These are phyloP conservation scores for Xanthoconium stramineum DNA, from an alignment of 768 basidiomycete species.

Conservation along the genomic window DNA sequence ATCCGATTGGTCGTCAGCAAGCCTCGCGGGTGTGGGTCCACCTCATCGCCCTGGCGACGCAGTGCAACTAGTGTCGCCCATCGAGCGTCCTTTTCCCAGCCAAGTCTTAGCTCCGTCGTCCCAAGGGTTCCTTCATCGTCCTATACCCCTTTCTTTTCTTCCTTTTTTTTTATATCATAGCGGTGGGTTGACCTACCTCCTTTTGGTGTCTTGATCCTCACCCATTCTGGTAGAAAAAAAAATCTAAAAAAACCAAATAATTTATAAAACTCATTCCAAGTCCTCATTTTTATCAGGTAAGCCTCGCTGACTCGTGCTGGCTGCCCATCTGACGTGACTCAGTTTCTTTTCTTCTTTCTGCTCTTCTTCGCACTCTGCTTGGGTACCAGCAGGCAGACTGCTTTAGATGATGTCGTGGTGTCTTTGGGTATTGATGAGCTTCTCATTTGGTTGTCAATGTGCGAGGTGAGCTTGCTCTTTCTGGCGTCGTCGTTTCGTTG, in stretches of 20 bases:
- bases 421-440: neutral
- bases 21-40: neutral
- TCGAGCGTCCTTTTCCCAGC: neutral
- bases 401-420: neutral
- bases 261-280: no score
- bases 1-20: neutral
- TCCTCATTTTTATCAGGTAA: no score
- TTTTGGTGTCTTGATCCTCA: neutral
- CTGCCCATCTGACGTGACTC: no score
- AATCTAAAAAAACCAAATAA: no score
- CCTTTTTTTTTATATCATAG: neutral
- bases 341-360: neutral
- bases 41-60: neutral
- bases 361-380: neutral
- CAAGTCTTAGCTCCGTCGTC: neutral
- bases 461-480: neutral
- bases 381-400: neutral
- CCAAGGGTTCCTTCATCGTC: neutral
- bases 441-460: neutral
- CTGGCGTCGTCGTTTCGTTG: no score
- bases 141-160: slow-evolving; percentile 6
- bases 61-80: neutral
- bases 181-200: neutral
- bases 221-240: neutral
- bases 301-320: no score